A percentile compares a stretch with the other conserved stretches of the same genome.
Evolutionary conservation across 148 eudicot species (phyloP).

Genomic region (Pouteria glomerata): DNA sequence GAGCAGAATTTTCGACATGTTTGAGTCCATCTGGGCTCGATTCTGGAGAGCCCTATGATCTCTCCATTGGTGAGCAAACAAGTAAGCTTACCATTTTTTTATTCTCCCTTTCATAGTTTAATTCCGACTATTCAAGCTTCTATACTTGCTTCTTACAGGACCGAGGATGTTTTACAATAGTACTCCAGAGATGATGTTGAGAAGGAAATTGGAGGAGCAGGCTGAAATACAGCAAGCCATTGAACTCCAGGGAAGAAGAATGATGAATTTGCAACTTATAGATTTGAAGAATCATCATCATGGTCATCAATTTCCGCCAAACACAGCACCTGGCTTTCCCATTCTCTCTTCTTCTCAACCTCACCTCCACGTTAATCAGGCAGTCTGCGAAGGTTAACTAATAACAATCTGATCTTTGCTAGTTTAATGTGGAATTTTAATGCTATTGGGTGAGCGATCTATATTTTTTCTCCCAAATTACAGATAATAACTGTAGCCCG

Average conservation of each 20-base stretch:
- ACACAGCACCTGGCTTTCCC: slow-evolving; percentile 21
- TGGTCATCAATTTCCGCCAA: slow-evolving; percentile 35
- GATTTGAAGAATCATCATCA: slow-evolving; percentile 50
- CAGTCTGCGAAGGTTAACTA: slow-evolving; percentile 42
- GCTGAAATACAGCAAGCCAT: slow-evolving; percentile 78
- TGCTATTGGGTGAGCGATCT: neutral
- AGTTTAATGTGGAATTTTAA: neutral
- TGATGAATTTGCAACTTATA: slow-evolving; percentile 71
- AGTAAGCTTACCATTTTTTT: neutral
- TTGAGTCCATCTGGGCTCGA: slow-evolving; percentile 72
- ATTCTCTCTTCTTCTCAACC: slow-evolving; percentile 25
- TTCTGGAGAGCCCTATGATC: slow-evolving; percentile 53
- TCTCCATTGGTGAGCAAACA: slow-evolving; percentile 49
- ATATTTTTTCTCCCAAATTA: neutral
- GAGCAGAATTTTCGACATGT: slow-evolving; percentile 57
- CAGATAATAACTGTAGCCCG: slow-evolving; percentile 31
- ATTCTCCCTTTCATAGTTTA: neutral
- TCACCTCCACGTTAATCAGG: slow-evolving; percentile 25
- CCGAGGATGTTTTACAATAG: slow-evolving; percentile 56
- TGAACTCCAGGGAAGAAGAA: slow-evolving; percentile 69
- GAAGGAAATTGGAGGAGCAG: slow-evolving; percentile 72
- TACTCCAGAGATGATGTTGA: slow-evolving; percentile 59
- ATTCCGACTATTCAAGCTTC: neutral
- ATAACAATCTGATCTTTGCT: neutral
- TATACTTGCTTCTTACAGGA: slow-evolving; percentile 31